Evolutionary conservation across 495 filamentous ascomycete species (phyloP).

Genomic region (Baudoinia panamericana): DNA sequence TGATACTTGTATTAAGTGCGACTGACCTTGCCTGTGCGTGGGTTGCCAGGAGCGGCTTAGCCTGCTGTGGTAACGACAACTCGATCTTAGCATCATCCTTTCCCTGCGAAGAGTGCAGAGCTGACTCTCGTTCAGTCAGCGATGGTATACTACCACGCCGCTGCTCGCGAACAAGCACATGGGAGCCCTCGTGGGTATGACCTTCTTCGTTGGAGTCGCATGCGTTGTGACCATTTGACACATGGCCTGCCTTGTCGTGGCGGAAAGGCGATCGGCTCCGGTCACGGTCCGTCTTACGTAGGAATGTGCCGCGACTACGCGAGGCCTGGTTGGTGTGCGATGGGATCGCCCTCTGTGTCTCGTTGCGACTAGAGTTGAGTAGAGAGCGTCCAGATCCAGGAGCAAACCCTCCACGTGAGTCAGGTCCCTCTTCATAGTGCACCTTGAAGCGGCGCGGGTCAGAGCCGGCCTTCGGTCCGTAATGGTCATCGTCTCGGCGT

Average conservation of each 20-base stretch:
- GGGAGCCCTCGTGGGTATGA: background rate
- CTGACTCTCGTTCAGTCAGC: constrained; percentile 22
- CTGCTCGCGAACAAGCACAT: background rate
- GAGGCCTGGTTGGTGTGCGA: constrained; percentile 39
- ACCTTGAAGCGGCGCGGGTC: constrained; percentile 48
- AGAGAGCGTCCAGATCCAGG: constrained; percentile 39
- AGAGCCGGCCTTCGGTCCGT: constrained; percentile 27
- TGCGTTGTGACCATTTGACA: no score
- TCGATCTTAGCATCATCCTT: constrained; percentile 12
- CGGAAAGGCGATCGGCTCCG: constrained; percentile 51
- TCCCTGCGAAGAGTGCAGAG: constrained; percentile 7
- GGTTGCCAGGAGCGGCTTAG: background rate
- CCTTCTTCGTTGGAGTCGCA: background rate
- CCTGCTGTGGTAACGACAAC: constrained; percentile 10
- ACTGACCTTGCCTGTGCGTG: constrained; percentile 7
- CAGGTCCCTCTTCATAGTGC: constrained; percentile 41
- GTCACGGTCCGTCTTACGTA: constrained; percentile 31
- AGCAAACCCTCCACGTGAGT: constrained; percentile 30
- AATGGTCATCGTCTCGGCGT: constrained; percentile 49
- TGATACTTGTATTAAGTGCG: background rate
- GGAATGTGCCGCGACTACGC: constrained; percentile 24
- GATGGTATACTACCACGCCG: constrained; percentile 6
- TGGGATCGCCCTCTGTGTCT: constrained; percentile 34
- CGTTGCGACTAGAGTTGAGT: constrained; percentile 53
- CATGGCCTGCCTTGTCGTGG: background rate